A percentile compares a stretch with the other conserved stretches of the same genome.
Evolutionary conservation across 176 grass and related monocot genomes (phyloP).

Genomic region (Rhynchospora breviuscula): DNA sequence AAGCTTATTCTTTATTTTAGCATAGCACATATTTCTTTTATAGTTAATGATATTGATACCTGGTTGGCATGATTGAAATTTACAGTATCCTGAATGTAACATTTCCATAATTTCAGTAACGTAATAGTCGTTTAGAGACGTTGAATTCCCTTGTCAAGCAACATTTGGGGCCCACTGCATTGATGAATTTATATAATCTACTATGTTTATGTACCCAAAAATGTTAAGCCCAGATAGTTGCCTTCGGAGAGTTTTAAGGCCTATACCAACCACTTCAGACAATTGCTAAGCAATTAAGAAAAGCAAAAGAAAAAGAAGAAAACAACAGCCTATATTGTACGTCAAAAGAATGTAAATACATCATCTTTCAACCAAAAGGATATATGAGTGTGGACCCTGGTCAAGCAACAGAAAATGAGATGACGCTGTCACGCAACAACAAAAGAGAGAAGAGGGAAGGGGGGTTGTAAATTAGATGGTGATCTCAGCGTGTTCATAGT

Average conservation of each 20-base stretch:
- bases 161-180: not conserved
- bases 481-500: constrained; percentile 17
- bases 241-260: not conserved
- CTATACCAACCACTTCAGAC: not conserved
- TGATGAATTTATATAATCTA: not conserved
- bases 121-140: not conserved
- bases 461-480: constrained; percentile 13
- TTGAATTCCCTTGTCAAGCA: not conserved
- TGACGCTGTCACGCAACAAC: constrained; percentile 20
- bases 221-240: not conserved
- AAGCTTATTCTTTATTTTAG: not conserved
- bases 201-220: not conserved
- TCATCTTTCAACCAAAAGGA: constrained; percentile 19
- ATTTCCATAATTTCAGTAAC: not conserved
- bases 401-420: constrained; percentile 12
- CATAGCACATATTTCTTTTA: not conserved
- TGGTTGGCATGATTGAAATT: not conserved
- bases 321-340: not conserved
- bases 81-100: not conserved
- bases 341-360: not conserved
- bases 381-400: not conserved
- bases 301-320: not conserved
- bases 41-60: not conserved
- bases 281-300: not conserved
- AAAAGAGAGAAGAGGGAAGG: not conserved